Evolutionary conservation across 441 rosid species (phyloP).

Genomic region (Erysimum cheiri): DNA sequence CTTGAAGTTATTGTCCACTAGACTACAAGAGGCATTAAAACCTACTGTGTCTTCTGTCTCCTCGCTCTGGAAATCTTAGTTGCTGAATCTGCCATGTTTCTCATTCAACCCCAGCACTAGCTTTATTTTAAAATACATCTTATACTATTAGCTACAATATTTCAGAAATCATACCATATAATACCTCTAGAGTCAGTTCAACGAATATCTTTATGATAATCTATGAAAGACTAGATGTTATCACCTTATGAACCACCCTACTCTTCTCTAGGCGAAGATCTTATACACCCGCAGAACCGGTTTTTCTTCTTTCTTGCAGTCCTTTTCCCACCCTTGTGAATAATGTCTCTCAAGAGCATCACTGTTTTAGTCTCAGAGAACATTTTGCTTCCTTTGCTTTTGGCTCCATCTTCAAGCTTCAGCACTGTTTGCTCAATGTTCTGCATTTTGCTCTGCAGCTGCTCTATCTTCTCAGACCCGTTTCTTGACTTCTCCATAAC

Average conservation of each 20-base stretch:
- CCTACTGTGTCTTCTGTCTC: neutral
- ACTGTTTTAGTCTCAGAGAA: constrained; percentile 56
- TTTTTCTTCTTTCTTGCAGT: constrained; percentile 58
- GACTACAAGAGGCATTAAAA: neutral
- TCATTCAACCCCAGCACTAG: constrained; percentile 18
- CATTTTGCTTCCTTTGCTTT: constrained; percentile 56
- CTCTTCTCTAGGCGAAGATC: constrained; percentile 45
- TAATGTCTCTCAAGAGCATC: constrained; percentile 67
- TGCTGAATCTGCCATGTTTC: constrained; percentile 4
- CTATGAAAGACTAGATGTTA: neutral
- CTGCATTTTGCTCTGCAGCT: constrained; percentile 74
- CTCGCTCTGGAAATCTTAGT: neutral
- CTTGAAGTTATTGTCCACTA: constrained; percentile 3
- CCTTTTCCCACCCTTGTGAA: constrained; percentile 57
- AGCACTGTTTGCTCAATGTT: constrained; percentile 60
- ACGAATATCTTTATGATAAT: constrained; percentile 18
- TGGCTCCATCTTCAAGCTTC: constrained; percentile 71
- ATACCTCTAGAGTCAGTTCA: constrained; percentile 10
- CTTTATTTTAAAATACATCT: constrained; percentile 29
- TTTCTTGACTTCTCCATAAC: constrained; percentile 63
- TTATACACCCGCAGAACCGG: constrained; percentile 73
- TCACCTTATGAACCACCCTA: constrained; percentile 22
- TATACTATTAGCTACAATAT: constrained; percentile 19
- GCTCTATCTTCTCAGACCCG: constrained; percentile 78
- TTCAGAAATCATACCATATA: constrained; percentile 11